These are phyloP conservation scores for Radiomyces spectabilis DNA, from an alignment of 192 early-diverging fungal genomes.

Conservation along the genomic window DNA sequence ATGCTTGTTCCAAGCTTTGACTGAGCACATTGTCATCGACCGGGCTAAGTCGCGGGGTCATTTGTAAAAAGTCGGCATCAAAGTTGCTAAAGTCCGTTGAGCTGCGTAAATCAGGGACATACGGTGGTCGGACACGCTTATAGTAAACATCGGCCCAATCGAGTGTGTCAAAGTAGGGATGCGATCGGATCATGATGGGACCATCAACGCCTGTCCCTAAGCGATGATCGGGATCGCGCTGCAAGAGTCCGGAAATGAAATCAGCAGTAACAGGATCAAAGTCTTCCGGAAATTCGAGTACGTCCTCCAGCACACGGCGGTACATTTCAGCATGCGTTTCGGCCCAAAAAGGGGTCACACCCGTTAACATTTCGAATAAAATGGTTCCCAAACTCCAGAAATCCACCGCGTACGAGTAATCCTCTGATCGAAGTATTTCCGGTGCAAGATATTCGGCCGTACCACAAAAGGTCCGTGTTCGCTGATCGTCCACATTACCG, in stretches of 20 bases:
- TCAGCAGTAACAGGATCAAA: slow-evolving; percentile 31
- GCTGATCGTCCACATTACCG: no score
- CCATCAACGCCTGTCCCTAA: slow-evolving; percentile 51
- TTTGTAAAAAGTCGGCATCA: slow-evolving; percentile 41
- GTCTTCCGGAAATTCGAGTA: slow-evolving; percentile 36
- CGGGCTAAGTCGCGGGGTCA: slow-evolving; percentile 37
- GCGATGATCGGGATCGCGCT: slow-evolving; percentile 50
- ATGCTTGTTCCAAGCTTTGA: slow-evolving; percentile 5
- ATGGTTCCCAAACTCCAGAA: slow-evolving; percentile 88
- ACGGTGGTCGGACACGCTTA: slow-evolving; percentile 55
- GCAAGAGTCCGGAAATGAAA: slow-evolving; percentile 38
- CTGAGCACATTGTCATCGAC: no score
- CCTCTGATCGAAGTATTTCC: slow-evolving; percentile 47
- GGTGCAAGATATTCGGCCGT: slow-evolving; percentile 80
- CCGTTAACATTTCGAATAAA: slow-evolving; percentile 85
- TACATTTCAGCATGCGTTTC: slow-evolving; percentile 50
- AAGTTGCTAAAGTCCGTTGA: slow-evolving; percentile 46
- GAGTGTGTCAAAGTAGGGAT: slow-evolving; percentile 65
- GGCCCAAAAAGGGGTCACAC: slow-evolving; percentile 53
- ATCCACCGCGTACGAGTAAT: slow-evolving; percentile 73
- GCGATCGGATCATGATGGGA: slow-evolving; percentile 57
- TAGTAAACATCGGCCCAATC: slow-evolving; percentile 66
- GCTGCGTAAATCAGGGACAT: slow-evolving; percentile 46
- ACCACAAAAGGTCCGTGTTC: slow-evolving; percentile 62
- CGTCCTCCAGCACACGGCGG: slow-evolving; percentile 43